Conservation (phyloP, 2,329 filamentous ascomycete genomes). For the Beauveria caledonica region DNA sequence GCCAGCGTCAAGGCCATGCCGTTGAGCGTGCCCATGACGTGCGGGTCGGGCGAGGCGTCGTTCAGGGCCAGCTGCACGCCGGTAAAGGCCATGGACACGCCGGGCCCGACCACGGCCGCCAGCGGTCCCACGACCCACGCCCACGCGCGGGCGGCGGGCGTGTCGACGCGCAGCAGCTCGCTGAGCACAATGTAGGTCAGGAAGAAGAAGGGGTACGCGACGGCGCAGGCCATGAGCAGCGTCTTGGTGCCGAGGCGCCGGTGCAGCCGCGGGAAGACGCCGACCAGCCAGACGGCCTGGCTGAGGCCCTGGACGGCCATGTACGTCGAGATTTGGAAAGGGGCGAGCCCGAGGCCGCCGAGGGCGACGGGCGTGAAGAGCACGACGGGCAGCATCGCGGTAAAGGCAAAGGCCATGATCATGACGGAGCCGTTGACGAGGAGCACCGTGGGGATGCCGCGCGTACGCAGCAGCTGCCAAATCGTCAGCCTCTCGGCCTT, state of each 20-base stretch:
- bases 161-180: conserved; percentile 30
- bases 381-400: conserved; percentile 60
- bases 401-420: conserved; percentile 63
- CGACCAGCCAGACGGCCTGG: conserved; percentile 64
- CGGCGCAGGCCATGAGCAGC: conserved; percentile 48
- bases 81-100: conserved; percentile 63
- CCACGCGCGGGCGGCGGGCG: conserved; percentile 23
- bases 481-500: conserved; percentile 16
- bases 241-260: conserved; percentile 56
- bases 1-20: conserved; percentile 49
- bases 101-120: conserved; percentile 46
- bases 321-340: conserved; percentile 56
- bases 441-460: conserved; percentile 59
- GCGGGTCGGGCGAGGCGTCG: conserved; percentile 58
- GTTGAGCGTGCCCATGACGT: conserved; percentile 63
- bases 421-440: conserved; percentile 58
- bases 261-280: conserved; percentile 63
- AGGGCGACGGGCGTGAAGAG: conserved; percentile 54
- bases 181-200: conserved; percentile 48
- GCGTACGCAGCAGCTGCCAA: conserved; percentile 45
- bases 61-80: conserved; percentile 66
- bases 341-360: conserved; percentile 58
- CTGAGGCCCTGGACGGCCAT: conserved; percentile 56
- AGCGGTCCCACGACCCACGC: conserved; percentile 48
- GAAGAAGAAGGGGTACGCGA: conserved; percentile 58